A percentile compares a stretch with the other conserved stretches of the same genome.
phyloP scores from a whole-genome alignment of 257 asterid genomes.

The Ophiorrhiza pumila region DNA sequence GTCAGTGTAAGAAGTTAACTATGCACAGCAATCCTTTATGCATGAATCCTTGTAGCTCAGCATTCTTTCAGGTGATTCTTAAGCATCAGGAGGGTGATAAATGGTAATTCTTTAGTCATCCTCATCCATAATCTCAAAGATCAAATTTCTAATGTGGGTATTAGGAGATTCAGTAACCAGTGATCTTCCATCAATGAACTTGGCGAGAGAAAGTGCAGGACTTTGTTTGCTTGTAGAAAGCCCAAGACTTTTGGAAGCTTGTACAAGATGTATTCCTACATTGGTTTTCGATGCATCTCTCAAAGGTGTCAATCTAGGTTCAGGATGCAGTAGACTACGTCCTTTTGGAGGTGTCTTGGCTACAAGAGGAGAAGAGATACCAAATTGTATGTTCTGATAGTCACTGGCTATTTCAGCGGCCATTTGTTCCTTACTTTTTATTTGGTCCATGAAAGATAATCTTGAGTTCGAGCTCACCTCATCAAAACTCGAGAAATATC shows the following conservation, averaged over 20 bases:
- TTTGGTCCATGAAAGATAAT: neutral
- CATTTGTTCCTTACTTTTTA: slow-evolving; percentile 10
- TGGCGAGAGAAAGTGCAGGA: slow-evolving; percentile 34
- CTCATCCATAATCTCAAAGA: slow-evolving; percentile 10
- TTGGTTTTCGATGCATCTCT: slow-evolving; percentile 19
- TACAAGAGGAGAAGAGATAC: slow-evolving; percentile 13
- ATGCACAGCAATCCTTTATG: neutral
- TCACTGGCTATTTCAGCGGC: slow-evolving; percentile 9
- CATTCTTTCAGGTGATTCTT: neutral
- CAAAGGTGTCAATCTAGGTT: slow-evolving; percentile 19
- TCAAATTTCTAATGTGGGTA: neutral
- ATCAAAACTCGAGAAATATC: slow-evolving; percentile 51
- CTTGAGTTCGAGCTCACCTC: slow-evolving; percentile 46
- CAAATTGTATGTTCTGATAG: slow-evolving; percentile 6
- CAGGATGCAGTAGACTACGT: neutral
- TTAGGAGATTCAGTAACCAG: slow-evolving; percentile 9
- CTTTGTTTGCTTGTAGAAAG: slow-evolving; percentile 24
- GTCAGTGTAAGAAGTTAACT: neutral
- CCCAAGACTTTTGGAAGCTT: slow-evolving; percentile 43
- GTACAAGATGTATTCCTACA: slow-evolving; percentile 50
- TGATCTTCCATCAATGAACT: slow-evolving; percentile 15
- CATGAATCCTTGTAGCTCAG: neutral
- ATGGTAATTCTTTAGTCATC: neutral
- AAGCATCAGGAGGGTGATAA: neutral
- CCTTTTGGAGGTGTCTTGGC: slow-evolving; percentile 15